phyloP scores from a whole-genome alignment of 148 eudicot genomes.

The Vaccinium myrtillus region DNA sequence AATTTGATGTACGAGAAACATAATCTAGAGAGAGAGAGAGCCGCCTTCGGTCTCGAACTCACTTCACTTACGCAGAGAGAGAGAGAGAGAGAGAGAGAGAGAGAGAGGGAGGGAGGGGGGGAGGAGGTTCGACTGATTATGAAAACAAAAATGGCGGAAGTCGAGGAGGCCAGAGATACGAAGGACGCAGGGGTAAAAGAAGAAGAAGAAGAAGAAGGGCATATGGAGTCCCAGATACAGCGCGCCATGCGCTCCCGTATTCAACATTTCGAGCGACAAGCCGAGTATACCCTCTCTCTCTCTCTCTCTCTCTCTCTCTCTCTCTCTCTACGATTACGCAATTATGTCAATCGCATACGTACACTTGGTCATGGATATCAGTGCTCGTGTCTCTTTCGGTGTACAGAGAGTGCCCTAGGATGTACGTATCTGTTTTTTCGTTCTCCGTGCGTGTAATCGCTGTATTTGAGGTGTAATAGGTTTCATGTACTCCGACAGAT shows the following conservation, averaged over 20 bases:
- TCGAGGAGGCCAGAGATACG: slow-evolving; percentile 8
- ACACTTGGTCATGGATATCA: not conserved
- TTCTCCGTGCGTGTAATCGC: too few relatives aligned
- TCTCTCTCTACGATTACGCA: not conserved
- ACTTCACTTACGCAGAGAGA: not conserved
- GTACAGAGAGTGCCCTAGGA: not conserved
- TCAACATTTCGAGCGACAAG: slow-evolving; percentile 57
- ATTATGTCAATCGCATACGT: not conserved
- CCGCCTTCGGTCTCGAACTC: not conserved
- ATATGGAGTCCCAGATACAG: slow-evolving; percentile 27
- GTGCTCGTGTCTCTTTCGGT: not conserved
- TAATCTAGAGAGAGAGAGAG: not conserved
- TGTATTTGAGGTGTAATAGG: too few relatives aligned
- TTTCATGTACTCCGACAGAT: not conserved
- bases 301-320: slow-evolving; percentile 16
- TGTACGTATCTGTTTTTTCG: not conserved
- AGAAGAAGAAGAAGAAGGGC: not conserved
- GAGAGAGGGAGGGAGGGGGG: not conserved
- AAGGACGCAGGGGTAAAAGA: slow-evolving; percentile 4
- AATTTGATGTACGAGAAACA: too few relatives aligned
- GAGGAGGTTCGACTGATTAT: not conserved
- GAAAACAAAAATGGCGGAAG: slow-evolving; percentile 10
- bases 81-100: not conserved
- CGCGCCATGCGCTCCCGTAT: slow-evolving; percentile 49
- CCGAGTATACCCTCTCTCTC: slow-evolving; percentile 56